These are phyloP conservation scores for Alliaria petiolata DNA, from an alignment of 345 rosid genomes.

Conservation along the genomic window DNA sequence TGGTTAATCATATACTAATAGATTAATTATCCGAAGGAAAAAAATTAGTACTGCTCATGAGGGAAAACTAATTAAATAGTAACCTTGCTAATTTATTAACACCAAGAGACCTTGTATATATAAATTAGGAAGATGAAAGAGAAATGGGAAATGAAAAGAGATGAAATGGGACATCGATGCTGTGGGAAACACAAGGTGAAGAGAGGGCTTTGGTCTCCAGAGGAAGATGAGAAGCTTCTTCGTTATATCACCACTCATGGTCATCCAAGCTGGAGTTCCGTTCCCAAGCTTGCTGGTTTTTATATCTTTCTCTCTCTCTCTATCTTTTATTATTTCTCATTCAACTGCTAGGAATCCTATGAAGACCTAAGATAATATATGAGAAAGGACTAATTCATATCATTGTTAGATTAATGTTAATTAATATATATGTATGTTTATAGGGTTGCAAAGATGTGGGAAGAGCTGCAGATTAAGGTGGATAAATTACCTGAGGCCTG, in stretches of 20 bases:
- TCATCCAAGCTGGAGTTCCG: conserved; percentile 81
- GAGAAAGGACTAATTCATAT: no score
- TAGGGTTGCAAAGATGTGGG: conserved; percentile 63
- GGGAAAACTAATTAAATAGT: conserved; percentile 4
- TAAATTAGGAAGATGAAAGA: conserved; percentile 23
- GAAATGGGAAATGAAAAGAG: conserved; percentile 21
- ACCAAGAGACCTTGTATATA: conserved; percentile 15
- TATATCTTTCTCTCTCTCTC: not conserved
- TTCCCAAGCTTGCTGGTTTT: conserved; percentile 68
- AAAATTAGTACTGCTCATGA: not conserved
- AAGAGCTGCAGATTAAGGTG: conserved; percentile 64
- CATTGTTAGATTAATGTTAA: no score
- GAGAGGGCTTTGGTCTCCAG: conserved; percentile 79
- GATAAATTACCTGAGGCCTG: conserved; percentile 61
- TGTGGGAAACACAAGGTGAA: conserved; percentile 73
- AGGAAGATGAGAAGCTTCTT: conserved; percentile 68
- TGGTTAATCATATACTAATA: conserved; percentile 26
- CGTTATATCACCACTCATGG: conserved; percentile 56
- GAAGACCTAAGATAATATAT: not conserved
- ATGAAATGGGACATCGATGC: conserved; percentile 61
- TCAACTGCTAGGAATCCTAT: not conserved
- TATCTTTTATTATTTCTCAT: not conserved
- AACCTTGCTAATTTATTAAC: conserved; percentile 13
- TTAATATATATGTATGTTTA: not conserved
- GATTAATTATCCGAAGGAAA: conserved; percentile 12